Evolutionary conservation across 192 early-diverging fungal genomes (phyloP).

Genomic region (Physocladia obscura): DNA sequence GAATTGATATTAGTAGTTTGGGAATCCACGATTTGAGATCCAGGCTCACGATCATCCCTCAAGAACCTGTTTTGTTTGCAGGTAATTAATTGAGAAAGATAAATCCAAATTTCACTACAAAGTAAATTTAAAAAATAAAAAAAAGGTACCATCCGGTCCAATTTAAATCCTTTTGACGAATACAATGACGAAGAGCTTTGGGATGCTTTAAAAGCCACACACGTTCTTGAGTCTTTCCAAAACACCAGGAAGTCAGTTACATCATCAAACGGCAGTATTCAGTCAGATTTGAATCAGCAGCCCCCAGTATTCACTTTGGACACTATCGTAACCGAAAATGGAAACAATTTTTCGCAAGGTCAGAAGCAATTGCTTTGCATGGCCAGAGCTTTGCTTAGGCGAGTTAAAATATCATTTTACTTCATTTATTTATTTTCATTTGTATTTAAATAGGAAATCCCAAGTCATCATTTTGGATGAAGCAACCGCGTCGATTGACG

Average conservation of each 20-base stretch:
- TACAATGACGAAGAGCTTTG: constrained; percentile 70
- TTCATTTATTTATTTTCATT: no score
- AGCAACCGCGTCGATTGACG: constrained; percentile 87
- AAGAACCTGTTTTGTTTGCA: constrained; percentile 58
- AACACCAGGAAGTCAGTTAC: constrained; percentile 20
- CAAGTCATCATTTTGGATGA: constrained; percentile 47
- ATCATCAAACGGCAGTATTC: background rate
- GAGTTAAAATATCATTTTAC: no score
- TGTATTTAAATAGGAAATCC: constrained; percentile 15
- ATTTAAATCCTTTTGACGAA: constrained; percentile 77
- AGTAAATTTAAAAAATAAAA: background rate
- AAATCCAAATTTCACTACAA: background rate
- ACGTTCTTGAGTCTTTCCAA: constrained; percentile 56
- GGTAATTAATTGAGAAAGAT: background rate
- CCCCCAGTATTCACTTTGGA: constrained; percentile 71
- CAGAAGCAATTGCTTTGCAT: constrained; percentile 71
- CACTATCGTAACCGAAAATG: constrained; percentile 70
- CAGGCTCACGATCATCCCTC: constrained; percentile 47
- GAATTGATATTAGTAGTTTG: constrained; percentile 57
- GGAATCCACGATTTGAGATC: constrained; percentile 58
- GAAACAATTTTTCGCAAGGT: constrained; percentile 81
- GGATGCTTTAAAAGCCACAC: constrained; percentile 74
- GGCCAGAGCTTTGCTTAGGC: constrained; percentile 44
- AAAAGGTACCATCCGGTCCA: constrained; percentile 65
- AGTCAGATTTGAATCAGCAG: constrained; percentile 1